Conservation (phyloP, 2,329 filamentous ascomycete genomes). For the Trichoderma guizhouense region DNA sequence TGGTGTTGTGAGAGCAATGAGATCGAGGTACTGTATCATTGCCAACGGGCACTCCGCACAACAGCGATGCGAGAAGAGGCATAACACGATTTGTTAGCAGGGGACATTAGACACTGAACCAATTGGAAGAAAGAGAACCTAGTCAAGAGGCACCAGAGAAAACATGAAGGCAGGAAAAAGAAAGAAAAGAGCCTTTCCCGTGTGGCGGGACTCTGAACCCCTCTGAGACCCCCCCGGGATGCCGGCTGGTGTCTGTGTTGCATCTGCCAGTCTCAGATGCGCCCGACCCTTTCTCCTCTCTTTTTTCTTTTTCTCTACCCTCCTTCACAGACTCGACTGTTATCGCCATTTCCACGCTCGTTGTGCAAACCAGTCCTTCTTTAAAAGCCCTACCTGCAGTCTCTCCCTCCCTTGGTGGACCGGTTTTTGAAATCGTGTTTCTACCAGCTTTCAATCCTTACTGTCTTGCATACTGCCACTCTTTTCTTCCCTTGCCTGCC, state of each 20-base stretch:
- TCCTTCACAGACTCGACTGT: constrained; percentile 4
- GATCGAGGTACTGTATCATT: too few relatives aligned
- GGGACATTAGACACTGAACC: neutral
- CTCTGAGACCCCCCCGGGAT: neutral
- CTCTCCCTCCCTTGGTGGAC: constrained; percentile 9
- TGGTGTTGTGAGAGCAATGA: neutral
- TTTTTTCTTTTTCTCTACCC: neutral
- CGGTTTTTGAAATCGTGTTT: constrained; percentile 1
- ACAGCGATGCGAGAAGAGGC: neutral
- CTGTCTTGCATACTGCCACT: constrained; percentile 13
- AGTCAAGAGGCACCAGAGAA: neutral
- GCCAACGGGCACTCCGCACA: neutral
- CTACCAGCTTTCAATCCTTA: neutral
- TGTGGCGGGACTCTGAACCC: neutral
- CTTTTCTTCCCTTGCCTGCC: constrained; percentile 7
- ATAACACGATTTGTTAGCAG: neutral
- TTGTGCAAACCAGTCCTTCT: constrained; percentile 1
- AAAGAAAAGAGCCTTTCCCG: neutral
- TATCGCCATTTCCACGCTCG: constrained; percentile 5
- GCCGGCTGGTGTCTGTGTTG: constrained; percentile 5
- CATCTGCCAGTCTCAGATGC: constrained; percentile 12
- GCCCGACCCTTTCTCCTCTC: constrained; percentile 1
- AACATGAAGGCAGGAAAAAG: neutral
- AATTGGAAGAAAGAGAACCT: neutral
- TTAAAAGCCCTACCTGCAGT: constrained; percentile 2